A percentile compares a stretch with the other conserved stretches of the same genome.
These are phyloP conservation scores for Coemansia guatemalensis DNA, from an alignment of 192 early-diverging fungal genomes.

Conservation along the genomic window DNA sequence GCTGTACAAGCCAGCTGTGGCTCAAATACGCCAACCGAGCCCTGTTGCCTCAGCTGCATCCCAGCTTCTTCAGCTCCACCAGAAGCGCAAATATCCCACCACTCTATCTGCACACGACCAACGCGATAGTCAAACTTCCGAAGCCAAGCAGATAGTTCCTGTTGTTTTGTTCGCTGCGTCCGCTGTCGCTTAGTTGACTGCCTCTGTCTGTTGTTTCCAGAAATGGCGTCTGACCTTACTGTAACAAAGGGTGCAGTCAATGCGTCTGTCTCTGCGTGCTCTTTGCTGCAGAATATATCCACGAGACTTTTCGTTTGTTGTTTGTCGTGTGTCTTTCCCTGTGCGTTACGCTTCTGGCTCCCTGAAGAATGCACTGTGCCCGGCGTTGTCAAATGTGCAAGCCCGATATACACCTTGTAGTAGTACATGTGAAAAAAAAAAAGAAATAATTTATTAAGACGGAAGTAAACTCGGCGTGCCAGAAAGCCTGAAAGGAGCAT, in stretches of 20 bases:
- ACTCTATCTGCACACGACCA: constrained; percentile 37
- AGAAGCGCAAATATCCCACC: constrained; percentile 11
- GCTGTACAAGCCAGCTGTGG: constrained; percentile 4
- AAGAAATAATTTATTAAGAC: background rate
- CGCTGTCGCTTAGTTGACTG: constrained; percentile 2
- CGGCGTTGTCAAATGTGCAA: constrained; percentile 4
- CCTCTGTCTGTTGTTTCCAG: background rate
- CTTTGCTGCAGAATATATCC: constrained; percentile 12
- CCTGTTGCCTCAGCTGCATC: background rate
- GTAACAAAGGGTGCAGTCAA: background rate
- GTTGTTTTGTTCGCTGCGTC: background rate
- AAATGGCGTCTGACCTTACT: background rate
- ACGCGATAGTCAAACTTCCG: constrained; percentile 25
- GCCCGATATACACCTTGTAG: constrained; percentile 28
- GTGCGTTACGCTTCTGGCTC: background rate
- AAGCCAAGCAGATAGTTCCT: constrained; percentile 5
- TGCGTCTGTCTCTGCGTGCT: background rate
- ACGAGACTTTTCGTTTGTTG: background rate
- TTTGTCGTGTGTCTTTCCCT: background rate
- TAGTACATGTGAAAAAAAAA: constrained; percentile 6
- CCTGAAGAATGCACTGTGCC: background rate
- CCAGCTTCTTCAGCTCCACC: background rate
- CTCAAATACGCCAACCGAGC: constrained; percentile 15
- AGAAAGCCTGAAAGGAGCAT: background rate
- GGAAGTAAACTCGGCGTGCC: background rate